Conservation (phyloP, 1,284 basidiomycete species). For the Trametes polyzona region DNA sequence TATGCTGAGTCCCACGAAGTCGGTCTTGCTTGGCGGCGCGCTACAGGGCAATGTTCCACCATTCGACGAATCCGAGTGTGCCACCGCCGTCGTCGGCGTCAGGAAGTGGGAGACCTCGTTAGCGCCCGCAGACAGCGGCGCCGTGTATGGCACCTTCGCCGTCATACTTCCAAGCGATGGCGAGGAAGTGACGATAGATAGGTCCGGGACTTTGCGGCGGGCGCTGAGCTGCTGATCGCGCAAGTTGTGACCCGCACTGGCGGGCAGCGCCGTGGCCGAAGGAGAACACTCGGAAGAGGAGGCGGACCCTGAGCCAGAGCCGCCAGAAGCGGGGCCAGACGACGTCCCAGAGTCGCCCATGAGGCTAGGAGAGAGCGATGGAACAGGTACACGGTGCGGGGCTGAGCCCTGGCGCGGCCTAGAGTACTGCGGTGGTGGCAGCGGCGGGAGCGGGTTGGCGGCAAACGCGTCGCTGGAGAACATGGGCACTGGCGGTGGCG, state of each 20-base stretch:
- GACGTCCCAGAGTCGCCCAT: constrained; percentile 26
- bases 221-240: constrained; percentile 31
- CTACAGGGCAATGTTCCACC: constrained; percentile 47
- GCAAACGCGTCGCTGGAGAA: constrained; percentile 40
- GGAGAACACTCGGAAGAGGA: constrained; percentile 29
- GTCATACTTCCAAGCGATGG: constrained; percentile 6
- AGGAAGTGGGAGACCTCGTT: constrained; percentile 27
- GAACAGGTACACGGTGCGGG: constrained; percentile 48
- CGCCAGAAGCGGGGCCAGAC: constrained; percentile 3
- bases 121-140: constrained; percentile 24
- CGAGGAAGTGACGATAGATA: constrained; percentile 35
- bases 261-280: constrained; percentile 15
- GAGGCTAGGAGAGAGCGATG: constrained; percentile 37
- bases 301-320: constrained; percentile 7
- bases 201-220: constrained; percentile 34
- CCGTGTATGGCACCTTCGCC: constrained; percentile 21
- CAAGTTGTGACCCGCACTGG: not conserved
- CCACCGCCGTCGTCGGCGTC: constrained; percentile 27
- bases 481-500: constrained; percentile 59
- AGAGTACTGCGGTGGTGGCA: constrained; percentile 18
- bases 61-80: constrained; percentile 12
- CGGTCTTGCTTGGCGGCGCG: constrained; percentile 63
- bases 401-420: constrained; percentile 27
- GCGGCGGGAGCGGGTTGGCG: constrained; percentile 15
- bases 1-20: constrained; percentile 69